Evolutionary conservation across 768 basidiomycete species (phyloP), one percentile per base, ranked within the genome.

Genomic region (Lyophyllum decastes): DNA sequence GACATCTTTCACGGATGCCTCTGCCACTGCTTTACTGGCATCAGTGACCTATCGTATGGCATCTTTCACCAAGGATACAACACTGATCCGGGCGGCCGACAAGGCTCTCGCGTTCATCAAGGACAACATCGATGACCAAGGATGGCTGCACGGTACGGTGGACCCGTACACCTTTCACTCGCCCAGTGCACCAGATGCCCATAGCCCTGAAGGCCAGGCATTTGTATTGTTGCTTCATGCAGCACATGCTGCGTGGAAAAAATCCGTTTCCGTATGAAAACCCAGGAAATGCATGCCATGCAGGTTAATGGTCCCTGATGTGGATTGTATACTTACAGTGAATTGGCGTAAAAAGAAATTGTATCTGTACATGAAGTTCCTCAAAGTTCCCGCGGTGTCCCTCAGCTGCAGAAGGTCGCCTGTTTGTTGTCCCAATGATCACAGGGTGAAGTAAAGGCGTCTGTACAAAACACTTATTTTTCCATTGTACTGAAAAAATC

Each of bases 181-280:
- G 4, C 73, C 73, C 19, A 72, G 71, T 8, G 38, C 61, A 4
- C 64, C 70, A 22, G 76, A 77, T 4, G 57, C 64, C 9, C 67
- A 78, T 49, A 82, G 79, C 61, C 83, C 86, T 5, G 86, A 87
- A 67, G 84, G 79, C 1, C 82, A 87, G 67, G 78, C 83, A 2
- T 87, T 88, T 64, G 79, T 85, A 24, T 66, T 86, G 8, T 66
- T 85, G 35, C 71, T 87, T 58, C 72, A 84, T 43, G 68, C 85
- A 6, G 82, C 82, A 6, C 48, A 55, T n/a, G 5, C 33, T 25
- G 58, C 58, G 8, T 60, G 58, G 58, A 35, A 8, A 9, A 33
- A 57, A 30, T 55, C 19, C 19, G 5, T 52, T 16, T 52, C 54
- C 3, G 52, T 49, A 46, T 45, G 16, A 26, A 25, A 8, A 2